Evolutionary conservation across 768 basidiomycete genomes (phyloP).

Genomic region (Rhodotorula babjevae): DNA sequence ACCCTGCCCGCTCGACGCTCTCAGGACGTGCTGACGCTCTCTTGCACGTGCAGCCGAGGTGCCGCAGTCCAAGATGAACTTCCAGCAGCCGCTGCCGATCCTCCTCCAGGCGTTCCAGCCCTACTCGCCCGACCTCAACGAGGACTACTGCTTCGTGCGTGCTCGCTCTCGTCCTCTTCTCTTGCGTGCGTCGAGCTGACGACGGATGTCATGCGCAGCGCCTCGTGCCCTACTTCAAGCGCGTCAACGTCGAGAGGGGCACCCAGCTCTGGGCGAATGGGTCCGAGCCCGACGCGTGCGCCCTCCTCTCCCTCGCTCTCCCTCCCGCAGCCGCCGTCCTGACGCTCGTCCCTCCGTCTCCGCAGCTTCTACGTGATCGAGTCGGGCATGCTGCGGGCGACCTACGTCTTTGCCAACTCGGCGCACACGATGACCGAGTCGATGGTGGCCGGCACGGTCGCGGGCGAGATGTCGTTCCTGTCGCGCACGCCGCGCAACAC

Average conservation of each 20-base stretch:
- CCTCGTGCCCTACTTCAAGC: constrained; percentile 67
- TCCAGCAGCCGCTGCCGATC: constrained; percentile 40
- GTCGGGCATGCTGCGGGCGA: constrained; percentile 74
- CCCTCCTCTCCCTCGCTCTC: too few relatives aligned
- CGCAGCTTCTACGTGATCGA: constrained; percentile 71
- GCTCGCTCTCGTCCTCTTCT: too few relatives aligned
- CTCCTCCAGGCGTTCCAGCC: constrained; percentile 63
- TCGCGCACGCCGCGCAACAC: constrained; percentile 76
- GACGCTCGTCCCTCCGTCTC: too few relatives aligned
- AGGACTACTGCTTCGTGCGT: constrained; percentile 53
- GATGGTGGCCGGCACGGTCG: constrained; percentile 62
- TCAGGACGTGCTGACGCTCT: too few relatives aligned
- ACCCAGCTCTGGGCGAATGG: constrained; percentile 68
- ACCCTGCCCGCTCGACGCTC: not conserved
- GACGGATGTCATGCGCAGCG: constrained; percentile 44
- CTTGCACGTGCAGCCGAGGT: not conserved
- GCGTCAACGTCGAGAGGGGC: constrained; percentile 57
- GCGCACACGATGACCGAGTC: constrained; percentile 48
- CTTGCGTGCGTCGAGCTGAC: constrained; percentile 18
- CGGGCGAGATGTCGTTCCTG: constrained; percentile 83
- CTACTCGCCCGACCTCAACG: constrained; percentile 56
- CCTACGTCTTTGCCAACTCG: constrained; percentile 64
- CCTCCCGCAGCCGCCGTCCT: too few relatives aligned
- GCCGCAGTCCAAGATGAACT: constrained; percentile 13
- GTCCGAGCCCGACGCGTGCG: constrained; percentile 59